A percentile compares a stretch with the other conserved stretches of the same genome.
These are phyloP conservation scores for Botrytis hyacinthi DNA, from an alignment of 2,329 filamentous ascomycete genomes.

Conservation along the genomic window DNA sequence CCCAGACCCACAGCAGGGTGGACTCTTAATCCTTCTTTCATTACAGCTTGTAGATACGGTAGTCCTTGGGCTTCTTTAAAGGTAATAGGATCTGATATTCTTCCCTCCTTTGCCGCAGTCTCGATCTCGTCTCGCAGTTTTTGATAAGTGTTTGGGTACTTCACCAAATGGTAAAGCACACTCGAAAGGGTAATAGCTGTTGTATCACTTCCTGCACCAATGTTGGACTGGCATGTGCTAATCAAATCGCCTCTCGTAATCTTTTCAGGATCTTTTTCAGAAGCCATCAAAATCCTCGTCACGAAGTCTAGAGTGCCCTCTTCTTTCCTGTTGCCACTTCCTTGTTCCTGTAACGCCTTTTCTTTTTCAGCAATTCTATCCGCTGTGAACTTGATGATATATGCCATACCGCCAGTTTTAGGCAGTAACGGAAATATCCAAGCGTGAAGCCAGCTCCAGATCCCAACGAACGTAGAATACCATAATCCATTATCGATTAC, in stretches of 20 bases:
- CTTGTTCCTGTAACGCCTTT: conserved; percentile 24
- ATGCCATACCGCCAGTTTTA: conserved; percentile 26
- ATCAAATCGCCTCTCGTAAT: conserved; percentile 40
- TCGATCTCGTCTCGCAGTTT: conserved; percentile 41
- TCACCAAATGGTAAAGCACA: conserved; percentile 47
- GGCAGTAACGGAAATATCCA: conserved; percentile 37
- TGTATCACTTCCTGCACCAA: conserved; percentile 44
- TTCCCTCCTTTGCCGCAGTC: conserved; percentile 22
- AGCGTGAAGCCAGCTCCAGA: conserved; percentile 44
- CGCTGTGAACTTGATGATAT: conserved; percentile 26
- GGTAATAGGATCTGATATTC: conserved; percentile 36
- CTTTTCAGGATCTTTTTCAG: conserved; percentile 37
- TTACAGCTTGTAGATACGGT: conserved; percentile 49
- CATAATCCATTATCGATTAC: conserved; percentile 40
- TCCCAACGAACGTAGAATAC: conserved; percentile 44
- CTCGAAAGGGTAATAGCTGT: conserved; percentile 49
- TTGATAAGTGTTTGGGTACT: conserved; percentile 32
- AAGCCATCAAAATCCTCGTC: conserved; percentile 44
- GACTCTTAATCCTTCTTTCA: conserved; percentile 52
- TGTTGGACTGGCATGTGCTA: conserved; percentile 30
- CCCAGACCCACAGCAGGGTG: conserved; percentile 50
- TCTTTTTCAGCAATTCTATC: conserved; percentile 28
- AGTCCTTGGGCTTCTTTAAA: conserved; percentile 44
- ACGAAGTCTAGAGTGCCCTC: conserved; percentile 41
- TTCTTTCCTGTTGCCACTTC: background rate